A percentile compares a stretch with the other conserved stretches of the same genome.
Evolutionary conservation across 768 basidiomycete genomes (phyloP).

Genomic region (Leccinum variicolor): DNA sequence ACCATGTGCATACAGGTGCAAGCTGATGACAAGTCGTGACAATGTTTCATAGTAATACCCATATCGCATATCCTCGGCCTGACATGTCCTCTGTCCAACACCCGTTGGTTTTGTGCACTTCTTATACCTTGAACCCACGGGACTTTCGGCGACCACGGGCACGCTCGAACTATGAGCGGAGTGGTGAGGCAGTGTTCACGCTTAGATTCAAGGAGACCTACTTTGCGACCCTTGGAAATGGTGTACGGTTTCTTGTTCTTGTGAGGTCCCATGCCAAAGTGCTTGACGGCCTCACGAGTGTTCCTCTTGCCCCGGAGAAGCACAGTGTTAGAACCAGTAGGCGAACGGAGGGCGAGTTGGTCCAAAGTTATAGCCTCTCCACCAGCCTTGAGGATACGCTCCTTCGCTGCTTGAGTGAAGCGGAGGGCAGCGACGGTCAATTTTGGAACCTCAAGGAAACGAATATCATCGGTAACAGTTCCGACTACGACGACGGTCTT

Average conservation of each 20-base stretch:
- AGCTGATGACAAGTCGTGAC: conserved; percentile 16
- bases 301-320: conserved; percentile 91
- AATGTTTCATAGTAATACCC: conserved; percentile 24
- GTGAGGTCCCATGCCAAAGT: conserved; percentile 99
- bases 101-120: conserved; percentile 33
- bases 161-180: conserved; percentile 76
- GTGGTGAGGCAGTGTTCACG: not conserved
- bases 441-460: conserved; percentile 82
- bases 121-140: conserved; percentile 93
- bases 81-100: conserved; percentile 26
- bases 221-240: conserved; percentile 94
- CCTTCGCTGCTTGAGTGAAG: conserved; percentile 90
- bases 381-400: conserved; percentile 92
- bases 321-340: conserved; percentile 93
- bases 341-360: conserved; percentile 92
- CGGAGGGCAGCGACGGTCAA: conserved; percentile 91
- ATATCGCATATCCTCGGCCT: conserved; percentile 32
- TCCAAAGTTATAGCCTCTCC: conserved; percentile 95
- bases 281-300: conserved; percentile 91
- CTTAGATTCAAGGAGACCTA: conserved; percentile 25
- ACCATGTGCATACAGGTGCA: conserved; percentile 24
- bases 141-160: conserved; percentile 99
- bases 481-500: conserved; percentile 90
- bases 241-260: conserved; percentile 99
- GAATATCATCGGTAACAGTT: conserved; percentile 94